phyloP scores from a whole-genome alignment of 371 early-diverging fungal species.

The Conidiobolus incongruus region DNA sequence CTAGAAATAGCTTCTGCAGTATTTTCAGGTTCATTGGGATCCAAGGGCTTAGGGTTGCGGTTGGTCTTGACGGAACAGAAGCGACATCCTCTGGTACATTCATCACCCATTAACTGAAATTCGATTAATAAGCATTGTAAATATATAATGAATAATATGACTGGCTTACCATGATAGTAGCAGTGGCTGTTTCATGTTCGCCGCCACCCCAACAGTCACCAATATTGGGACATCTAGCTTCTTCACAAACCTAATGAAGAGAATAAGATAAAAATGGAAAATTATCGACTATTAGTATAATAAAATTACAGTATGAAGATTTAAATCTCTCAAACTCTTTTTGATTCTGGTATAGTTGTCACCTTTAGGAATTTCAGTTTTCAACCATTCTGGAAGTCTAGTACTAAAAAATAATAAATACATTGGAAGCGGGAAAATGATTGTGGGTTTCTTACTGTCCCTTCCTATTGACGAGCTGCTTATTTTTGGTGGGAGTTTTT shows the following conservation, averaged over 20 bases:
- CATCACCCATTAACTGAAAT: conserved; percentile 85
- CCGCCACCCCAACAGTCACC: conserved; percentile 97
- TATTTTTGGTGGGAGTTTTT: no score
- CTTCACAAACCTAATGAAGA: conserved; percentile 48
- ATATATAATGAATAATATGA: not conserved
- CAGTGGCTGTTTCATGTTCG: conserved; percentile 88
- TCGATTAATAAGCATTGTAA: not conserved
- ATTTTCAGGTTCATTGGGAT: conserved; percentile 82
- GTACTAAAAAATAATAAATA: conserved; percentile 3
- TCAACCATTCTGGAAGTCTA: conserved; percentile 82
- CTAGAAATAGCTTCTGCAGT: conserved; percentile 83
- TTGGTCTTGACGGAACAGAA: conserved; percentile 97
- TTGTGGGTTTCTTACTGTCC: no score
- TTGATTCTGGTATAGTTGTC: conserved; percentile 59
- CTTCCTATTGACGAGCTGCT: no score
- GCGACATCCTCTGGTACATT: conserved; percentile 94
- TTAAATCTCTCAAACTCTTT: conserved; percentile 72
- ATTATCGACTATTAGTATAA: not conserved
- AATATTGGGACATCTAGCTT: conserved; percentile 94
- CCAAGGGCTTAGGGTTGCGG: conserved; percentile 65
- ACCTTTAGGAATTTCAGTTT: conserved; percentile 79
- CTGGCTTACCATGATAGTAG: conserved; percentile 89
- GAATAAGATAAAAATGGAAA: not conserved
- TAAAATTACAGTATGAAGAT: conserved; percentile 51
- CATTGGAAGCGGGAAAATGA: not conserved